Evolutionary conservation across 2,329 filamentous ascomycete genomes (phyloP).

Genomic region (Dryadomyces quercus-mongolicae): DNA sequence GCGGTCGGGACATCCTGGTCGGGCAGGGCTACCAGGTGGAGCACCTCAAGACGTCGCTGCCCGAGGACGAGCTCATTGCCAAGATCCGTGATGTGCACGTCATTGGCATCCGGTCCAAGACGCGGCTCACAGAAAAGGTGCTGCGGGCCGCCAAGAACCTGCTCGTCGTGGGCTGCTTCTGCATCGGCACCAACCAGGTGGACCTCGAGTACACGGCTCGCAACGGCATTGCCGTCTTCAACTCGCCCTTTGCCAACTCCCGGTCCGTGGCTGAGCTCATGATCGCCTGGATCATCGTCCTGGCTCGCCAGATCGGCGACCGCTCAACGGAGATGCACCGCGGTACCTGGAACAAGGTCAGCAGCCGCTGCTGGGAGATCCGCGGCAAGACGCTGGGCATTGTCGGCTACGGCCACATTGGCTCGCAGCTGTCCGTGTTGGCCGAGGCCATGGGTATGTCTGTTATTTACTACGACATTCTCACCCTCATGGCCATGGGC

Average conservation of each 20-base stretch:
- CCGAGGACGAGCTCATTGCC: conserved; percentile 88
- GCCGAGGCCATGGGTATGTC: conserved; percentile 96
- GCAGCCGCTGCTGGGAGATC: conserved; percentile 93
- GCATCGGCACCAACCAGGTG: conserved; percentile 95
- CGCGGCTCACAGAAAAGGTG: conserved; percentile 78
- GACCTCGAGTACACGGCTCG: conserved; percentile 72
- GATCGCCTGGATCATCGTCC: conserved; percentile 82
- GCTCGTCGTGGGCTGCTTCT: conserved; percentile 95
- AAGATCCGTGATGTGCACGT: conserved; percentile 96
- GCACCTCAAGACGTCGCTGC: conserved; percentile 73
- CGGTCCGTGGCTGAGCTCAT: conserved; percentile 93
- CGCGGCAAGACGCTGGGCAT: conserved; percentile 95
- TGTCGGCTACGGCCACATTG: conserved; percentile 94
- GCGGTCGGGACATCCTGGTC: conserved; percentile 70
- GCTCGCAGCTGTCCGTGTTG: conserved; percentile 86
- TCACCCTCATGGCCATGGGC: conserved; percentile 89
- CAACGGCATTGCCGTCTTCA: conserved; percentile 93
- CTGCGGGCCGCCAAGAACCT: conserved; percentile 85
- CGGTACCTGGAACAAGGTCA: conserved; percentile 97
- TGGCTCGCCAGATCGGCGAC: conserved; percentile 87
- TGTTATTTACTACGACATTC: conserved; percentile 92
- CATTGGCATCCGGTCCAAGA: conserved; percentile 96
- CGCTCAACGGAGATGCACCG: conserved; percentile 89
- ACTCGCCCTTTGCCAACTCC: conserved; percentile 97
- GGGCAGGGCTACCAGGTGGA: conserved; percentile 95